These are phyloP conservation scores for Carex parvula DNA, from an alignment of 176 grass and related monocot genomes.

Conservation along the genomic window DNA sequence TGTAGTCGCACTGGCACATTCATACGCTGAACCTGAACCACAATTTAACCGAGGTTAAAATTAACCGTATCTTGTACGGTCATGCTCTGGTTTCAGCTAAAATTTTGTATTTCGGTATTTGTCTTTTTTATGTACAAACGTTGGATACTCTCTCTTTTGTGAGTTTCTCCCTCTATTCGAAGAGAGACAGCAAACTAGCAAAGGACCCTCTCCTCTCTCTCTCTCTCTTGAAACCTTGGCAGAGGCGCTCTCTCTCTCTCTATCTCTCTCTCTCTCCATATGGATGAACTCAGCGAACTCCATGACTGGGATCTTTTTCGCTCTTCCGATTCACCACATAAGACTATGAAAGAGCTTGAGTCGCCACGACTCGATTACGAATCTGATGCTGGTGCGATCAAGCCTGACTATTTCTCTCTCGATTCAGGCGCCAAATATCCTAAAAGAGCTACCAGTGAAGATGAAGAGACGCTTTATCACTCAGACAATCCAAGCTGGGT, in stretches of 20 bases:
- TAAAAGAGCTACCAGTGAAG: constrained; percentile 28
- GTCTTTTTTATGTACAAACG: neutral
- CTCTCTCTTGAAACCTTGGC: neutral
- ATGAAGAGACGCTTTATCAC: constrained; percentile 32
- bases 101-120: neutral
- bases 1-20: neutral
- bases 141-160: neutral
- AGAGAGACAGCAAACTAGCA: neutral
- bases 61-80: neutral
- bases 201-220: neutral
- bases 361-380: constrained; percentile 11
- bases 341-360: neutral
- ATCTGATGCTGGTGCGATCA: constrained; percentile 61
- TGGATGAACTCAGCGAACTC: constrained; percentile 45
- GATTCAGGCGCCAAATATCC: constrained; percentile 45
- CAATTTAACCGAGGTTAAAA: no score
- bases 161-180: neutral
- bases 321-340: constrained; percentile 27
- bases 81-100: neutral
- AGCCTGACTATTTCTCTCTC: constrained; percentile 82
- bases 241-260: neutral
- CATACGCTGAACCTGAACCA: neutral
- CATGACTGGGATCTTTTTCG: constrained; percentile 76
- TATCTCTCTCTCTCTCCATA: neutral
- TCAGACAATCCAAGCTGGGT: constrained; percentile 59